These are phyloP conservation scores for Balakata baccata DNA, from an alignment of 345 rosid genomes.

Conservation along the genomic window DNA sequence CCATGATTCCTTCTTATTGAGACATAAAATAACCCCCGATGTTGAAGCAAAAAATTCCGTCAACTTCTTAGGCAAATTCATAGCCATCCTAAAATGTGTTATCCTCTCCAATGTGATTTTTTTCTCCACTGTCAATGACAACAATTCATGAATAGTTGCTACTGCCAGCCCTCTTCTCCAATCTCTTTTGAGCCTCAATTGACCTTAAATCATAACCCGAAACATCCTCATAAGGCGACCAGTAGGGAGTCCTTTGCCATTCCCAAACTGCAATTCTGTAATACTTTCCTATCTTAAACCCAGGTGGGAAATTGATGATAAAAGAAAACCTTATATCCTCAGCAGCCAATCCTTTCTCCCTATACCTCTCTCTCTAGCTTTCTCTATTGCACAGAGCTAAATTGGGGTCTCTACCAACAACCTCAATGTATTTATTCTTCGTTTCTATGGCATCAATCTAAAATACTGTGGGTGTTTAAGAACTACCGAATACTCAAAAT, in stretches of 20 bases:
- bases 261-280: conserved; percentile 90
- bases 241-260: conserved; percentile 91
- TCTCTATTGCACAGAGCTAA: conserved; percentile 72
- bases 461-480: conserved; percentile 66
- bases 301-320: conserved; percentile 79
- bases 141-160: conserved; percentile 79
- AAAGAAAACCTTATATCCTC: conserved; percentile 84
- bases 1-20: conserved; percentile 93
- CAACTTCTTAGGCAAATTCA: conserved; percentile 78
- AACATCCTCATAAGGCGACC: conserved; percentile 92
- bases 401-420: conserved; percentile 55
- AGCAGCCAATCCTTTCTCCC: conserved; percentile 70
- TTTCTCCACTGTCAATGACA: conserved; percentile 81
- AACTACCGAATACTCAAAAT: conserved; percentile 78
- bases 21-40: conserved; percentile 88
- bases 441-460: conserved; percentile 65
- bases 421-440: conserved; percentile 75
- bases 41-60: conserved; percentile 82
- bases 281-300: conserved; percentile 88
- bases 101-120: conserved; percentile 88
- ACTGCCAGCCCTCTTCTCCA: conserved; percentile 97
- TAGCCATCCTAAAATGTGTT: conserved; percentile 76
- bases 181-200: conserved; percentile 79
- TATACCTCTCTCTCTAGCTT: conserved; percentile 79
- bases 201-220: conserved; percentile 84